A percentile compares a stretch with the other conserved stretches of the same genome.
These are phyloP conservation scores for Nothophaeocryptopus gaeumannii DNA, from an alignment of 2,329 filamentous ascomycete genomes.

Conservation along the genomic window DNA sequence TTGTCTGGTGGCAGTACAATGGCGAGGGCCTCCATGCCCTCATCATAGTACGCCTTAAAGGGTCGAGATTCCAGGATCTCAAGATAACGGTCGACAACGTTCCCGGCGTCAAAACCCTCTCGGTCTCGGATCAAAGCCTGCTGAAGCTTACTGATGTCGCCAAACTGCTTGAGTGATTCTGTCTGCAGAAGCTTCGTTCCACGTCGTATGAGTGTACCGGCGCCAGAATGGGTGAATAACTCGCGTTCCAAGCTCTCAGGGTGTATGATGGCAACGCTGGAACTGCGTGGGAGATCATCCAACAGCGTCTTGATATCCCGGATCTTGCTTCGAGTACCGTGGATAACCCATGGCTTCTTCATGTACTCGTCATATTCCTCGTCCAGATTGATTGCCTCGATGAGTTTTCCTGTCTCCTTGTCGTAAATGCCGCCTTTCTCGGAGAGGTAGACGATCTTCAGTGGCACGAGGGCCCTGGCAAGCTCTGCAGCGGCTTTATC, in stretches of 20 bases:
- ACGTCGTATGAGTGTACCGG: slow-evolving; percentile 85
- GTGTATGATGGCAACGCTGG: slow-evolving; percentile 95
- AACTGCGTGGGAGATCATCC: slow-evolving; percentile 82
- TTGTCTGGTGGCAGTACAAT: slow-evolving; percentile 76
- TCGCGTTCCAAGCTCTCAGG: slow-evolving; percentile 95
- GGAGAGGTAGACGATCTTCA: slow-evolving; percentile 98
- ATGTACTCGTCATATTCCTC: slow-evolving; percentile 93
- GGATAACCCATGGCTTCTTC: slow-evolving; percentile 90
- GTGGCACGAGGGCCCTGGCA: slow-evolving; percentile 79
- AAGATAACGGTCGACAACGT: slow-evolving; percentile 83
- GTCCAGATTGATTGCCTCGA: slow-evolving; percentile 94
- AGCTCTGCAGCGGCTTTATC: slow-evolving; percentile 94
- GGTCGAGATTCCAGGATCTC: slow-evolving; percentile 71
- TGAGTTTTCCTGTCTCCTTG: slow-evolving; percentile 89
- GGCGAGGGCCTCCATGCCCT: slow-evolving; percentile 86
- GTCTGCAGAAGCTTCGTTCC: slow-evolving; percentile 84
- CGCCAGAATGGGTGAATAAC: slow-evolving; percentile 91
- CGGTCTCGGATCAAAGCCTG: slow-evolving; percentile 77
- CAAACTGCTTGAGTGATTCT: slow-evolving; percentile 68
- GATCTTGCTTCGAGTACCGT: slow-evolving; percentile 94
- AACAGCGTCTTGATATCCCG: slow-evolving; percentile 94
- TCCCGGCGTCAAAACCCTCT: slow-evolving; percentile 74
- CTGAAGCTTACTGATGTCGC: slow-evolving; percentile 74
- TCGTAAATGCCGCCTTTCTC: slow-evolving; percentile 97
- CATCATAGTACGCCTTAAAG: slow-evolving; percentile 94